Percentiles rank a stretch among this genome's conserved stretches.
Evolutionary conservation across 495 filamentous ascomycete genomes (phyloP).

Genomic region (Penicillium bialowiezense): DNA sequence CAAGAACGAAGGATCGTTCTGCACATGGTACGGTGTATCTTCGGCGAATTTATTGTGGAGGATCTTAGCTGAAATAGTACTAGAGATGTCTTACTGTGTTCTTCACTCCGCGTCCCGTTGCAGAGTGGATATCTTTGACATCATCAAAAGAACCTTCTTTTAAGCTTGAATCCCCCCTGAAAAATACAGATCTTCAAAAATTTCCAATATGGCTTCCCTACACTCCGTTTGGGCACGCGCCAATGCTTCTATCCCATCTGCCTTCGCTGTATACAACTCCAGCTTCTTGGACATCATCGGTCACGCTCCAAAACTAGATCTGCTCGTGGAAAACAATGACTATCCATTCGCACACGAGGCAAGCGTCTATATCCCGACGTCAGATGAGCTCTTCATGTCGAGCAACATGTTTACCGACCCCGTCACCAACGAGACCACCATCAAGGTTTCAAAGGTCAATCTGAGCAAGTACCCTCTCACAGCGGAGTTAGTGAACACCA

Average conservation of each 20-base stretch:
- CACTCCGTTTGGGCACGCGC: not conserved
- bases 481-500: constrained; percentile 31
- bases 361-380: constrained; percentile 51
- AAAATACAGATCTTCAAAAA: not conserved
- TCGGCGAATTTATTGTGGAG: not conserved
- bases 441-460: constrained; percentile 37
- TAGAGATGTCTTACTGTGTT: not conserved
- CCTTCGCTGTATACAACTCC: constrained; percentile 30
- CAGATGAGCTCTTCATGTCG: constrained; percentile 58
- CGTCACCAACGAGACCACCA: constrained; percentile 27
- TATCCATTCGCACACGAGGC: constrained; percentile 58
- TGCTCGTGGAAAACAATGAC: constrained; percentile 35
- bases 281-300: constrained; percentile 37
- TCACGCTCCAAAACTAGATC: constrained; percentile 30
- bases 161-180: not conserved
- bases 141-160: not conserved
- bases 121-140: not conserved
- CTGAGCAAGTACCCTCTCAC: constrained; percentile 29
- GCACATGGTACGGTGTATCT: not conserved
- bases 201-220: not conserved
- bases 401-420: constrained; percentile 46
- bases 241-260: constrained; percentile 14
- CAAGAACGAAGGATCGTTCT: no score
- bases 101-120: not conserved
- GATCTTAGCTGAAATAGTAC: not conserved